These are phyloP conservation scores for Quercus cerris DNA, from an alignment of 306 rosid genomes.

Conservation along the genomic window DNA sequence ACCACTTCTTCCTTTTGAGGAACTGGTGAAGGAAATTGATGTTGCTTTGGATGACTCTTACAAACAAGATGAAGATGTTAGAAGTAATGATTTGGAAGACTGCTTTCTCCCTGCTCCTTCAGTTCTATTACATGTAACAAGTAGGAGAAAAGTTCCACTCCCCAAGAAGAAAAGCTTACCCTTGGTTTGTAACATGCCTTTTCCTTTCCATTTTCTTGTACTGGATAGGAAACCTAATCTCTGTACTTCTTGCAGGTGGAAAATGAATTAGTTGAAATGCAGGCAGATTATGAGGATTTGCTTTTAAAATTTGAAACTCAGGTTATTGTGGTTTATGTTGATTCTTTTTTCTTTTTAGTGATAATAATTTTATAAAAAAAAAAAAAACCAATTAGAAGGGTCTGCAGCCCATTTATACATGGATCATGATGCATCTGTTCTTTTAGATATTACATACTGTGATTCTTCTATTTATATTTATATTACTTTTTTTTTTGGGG, in stretches of 20 bases:
- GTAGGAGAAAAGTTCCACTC: slow-evolving; percentile 64
- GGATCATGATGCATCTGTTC: not conserved
- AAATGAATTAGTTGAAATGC: slow-evolving; percentile 43
- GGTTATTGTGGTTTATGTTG: slow-evolving; percentile 36
- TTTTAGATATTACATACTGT: not conserved
- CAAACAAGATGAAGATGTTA: slow-evolving; percentile 43
- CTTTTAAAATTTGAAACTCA: slow-evolving; percentile 59
- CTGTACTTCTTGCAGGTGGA: slow-evolving; percentile 55
- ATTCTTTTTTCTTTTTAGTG: slow-evolving; percentile 1
- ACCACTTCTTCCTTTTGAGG: slow-evolving; percentile 81
- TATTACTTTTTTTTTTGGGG: slow-evolving; percentile 13
- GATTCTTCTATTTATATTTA: not conserved
- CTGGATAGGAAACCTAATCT: slow-evolving; percentile 24
- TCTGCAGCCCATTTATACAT: not conserved
- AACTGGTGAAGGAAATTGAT: slow-evolving; percentile 51
- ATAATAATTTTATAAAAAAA: not conserved
- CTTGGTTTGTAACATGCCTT: slow-evolving; percentile 44
- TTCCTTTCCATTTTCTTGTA: slow-evolving; percentile 17
- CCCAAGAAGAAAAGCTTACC: slow-evolving; percentile 49
- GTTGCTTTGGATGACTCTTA: slow-evolving; percentile 34
- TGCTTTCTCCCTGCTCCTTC: slow-evolving; percentile 59
- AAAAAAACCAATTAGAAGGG: not conserved
- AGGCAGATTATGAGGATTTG: slow-evolving; percentile 74
- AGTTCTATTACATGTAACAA: slow-evolving; percentile 75
- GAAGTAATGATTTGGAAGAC: slow-evolving; percentile 25